Conservation (phyloP, 2,329 filamentous ascomycete species). For the Thelonectria rubi region DNA sequence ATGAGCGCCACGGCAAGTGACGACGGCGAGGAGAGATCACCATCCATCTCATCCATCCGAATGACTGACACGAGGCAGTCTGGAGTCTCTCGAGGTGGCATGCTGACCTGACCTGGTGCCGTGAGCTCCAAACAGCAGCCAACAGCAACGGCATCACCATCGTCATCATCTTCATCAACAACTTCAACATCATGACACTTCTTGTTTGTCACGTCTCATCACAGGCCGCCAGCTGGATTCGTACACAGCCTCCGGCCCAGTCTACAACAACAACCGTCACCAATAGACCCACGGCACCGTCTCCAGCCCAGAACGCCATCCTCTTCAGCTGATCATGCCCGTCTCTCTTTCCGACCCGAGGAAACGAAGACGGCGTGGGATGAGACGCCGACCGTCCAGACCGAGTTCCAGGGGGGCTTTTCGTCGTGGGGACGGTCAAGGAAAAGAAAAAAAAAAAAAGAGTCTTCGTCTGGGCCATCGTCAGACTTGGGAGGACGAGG, state of each 20-base stretch:
- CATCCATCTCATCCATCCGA: neutral
- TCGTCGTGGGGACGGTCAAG: conserved; percentile 26
- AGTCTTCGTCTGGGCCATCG: conserved; percentile 24
- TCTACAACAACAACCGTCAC: conserved; percentile 21
- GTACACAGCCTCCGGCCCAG: neutral
- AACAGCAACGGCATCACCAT: conserved; percentile 12
- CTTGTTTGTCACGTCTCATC: conserved; percentile 20
- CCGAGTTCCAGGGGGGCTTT: conserved; percentile 25
- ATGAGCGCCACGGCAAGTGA: neutral
- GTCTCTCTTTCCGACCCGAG: conserved; percentile 3
- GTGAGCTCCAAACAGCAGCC: conserved; percentile 17
- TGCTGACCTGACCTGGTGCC: conserved; percentile 1
- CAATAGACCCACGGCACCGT: conserved; percentile 13
- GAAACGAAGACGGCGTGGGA: conserved; percentile 26
- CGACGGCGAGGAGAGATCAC: neutral
- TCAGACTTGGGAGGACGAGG: conserved; percentile 21
- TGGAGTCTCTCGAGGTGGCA: neutral
- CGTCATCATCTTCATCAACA: conserved; percentile 20
- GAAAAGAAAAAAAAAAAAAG: conserved; percentile 4
- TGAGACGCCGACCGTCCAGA: conserved; percentile 12
- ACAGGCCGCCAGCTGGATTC: conserved; percentile 4
- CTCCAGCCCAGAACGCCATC: conserved; percentile 17
- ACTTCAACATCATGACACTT: conserved; percentile 24
- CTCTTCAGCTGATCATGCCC: conserved; percentile 7
- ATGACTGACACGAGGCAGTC: neutral